Percentiles rank a stretch among this genome's conserved stretches.
Evolutionary conservation across 805 yeast genomes (phyloP).

Genomic region (Suhomyces pyralidae): DNA sequence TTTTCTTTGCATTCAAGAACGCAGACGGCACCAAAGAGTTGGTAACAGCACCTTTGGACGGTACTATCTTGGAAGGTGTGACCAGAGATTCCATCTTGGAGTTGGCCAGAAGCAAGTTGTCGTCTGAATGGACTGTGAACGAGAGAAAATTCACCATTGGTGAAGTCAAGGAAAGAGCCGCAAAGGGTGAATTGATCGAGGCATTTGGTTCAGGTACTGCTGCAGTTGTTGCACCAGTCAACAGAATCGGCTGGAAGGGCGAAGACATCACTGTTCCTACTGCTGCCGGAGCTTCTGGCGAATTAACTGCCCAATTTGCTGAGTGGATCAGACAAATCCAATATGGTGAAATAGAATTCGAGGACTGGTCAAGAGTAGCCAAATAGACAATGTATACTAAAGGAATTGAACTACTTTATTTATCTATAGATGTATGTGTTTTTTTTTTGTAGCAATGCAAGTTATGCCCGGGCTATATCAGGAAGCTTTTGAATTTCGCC

Average conservation of each 20-base stretch:
- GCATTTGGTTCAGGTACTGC: constrained; percentile 98
- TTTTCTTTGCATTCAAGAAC: constrained; percentile 79
- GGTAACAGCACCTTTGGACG: constrained; percentile 95
- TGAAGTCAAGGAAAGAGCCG: constrained; percentile 77
- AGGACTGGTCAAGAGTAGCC: constrained; percentile 47
- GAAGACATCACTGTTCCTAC: constrained; percentile 74
- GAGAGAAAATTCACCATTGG: constrained; percentile 82
- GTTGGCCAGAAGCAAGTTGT: constrained; percentile 73
- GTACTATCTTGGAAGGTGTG: constrained; percentile 95
- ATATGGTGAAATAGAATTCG: constrained; percentile 77
- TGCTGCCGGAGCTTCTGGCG: constrained; percentile 78
- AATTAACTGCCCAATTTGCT: constrained; percentile 71
- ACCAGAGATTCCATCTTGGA: constrained; percentile 85
- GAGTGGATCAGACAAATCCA: constrained; percentile 87
- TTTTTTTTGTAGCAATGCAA: neutral
- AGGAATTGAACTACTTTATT: neutral
- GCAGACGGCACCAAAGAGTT: constrained; percentile 85
- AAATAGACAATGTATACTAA: constrained; percentile 10
- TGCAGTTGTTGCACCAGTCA: constrained; percentile 92
- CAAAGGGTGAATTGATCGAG: constrained; percentile 81
- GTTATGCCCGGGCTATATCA: constrained; percentile 38
- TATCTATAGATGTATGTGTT: neutral
- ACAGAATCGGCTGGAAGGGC: constrained; percentile 79
- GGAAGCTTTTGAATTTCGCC: constrained; percentile 72
- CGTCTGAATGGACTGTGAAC: constrained; percentile 75